Conservation (phyloP, 352 stramenopile species). For the Pythium brachiatum region DNA sequence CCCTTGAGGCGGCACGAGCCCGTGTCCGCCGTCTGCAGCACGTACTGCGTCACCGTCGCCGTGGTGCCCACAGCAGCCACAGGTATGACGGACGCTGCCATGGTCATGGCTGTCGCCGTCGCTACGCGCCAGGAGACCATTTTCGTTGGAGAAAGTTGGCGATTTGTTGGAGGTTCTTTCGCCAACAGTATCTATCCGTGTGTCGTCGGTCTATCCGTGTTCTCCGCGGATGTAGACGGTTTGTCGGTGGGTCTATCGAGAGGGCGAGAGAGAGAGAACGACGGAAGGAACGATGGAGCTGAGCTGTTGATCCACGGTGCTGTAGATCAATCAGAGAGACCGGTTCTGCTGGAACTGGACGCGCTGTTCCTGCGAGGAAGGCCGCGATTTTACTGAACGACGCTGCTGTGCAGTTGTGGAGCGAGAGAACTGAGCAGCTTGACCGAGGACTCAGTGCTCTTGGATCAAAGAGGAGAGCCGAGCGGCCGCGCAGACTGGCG, state of each 20-base stretch:
- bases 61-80: conserved; percentile 30
- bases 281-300: neutral
- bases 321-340: neutral
- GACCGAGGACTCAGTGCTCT: neutral
- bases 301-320: neutral
- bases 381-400: neutral
- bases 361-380: neutral
- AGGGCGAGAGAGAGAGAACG: neutral
- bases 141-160: neutral
- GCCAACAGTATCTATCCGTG: neutral
- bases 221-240: no score
- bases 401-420: neutral
- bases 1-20: conserved; percentile 73
- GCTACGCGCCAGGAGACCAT: conserved; percentile 2
- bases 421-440: neutral
- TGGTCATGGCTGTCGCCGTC: neutral
- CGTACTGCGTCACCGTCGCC: conserved; percentile 43
- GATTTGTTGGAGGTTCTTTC: neutral
- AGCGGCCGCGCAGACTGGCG: neutral
- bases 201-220: neutral
- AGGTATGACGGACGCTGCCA: conserved; percentile 24
- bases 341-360: neutral
- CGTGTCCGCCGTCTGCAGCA: conserved; percentile 55
- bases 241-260: conserved; percentile 12
- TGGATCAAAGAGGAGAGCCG: neutral